These are phyloP conservation scores for Terfezia boudieri DNA, from an alignment of 495 filamentous ascomycete genomes.

Conservation along the genomic window DNA sequence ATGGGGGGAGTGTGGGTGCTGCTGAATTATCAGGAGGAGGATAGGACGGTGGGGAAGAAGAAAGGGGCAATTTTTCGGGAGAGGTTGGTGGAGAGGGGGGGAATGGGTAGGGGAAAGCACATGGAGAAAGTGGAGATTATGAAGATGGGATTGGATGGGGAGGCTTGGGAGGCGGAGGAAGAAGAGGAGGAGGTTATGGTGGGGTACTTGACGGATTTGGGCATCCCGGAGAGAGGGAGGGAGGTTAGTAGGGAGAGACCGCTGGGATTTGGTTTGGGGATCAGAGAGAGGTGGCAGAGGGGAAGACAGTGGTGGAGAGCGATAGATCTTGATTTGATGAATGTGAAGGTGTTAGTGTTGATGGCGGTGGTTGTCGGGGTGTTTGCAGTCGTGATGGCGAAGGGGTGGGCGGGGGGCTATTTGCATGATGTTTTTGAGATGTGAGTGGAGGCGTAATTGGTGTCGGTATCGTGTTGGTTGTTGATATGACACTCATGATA, in stretches of 20 bases:
- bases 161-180: conserved; percentile 8
- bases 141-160: neutral
- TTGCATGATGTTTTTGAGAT: too few relatives aligned
- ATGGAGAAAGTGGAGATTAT: conserved; percentile 7
- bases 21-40: conserved; percentile 14
- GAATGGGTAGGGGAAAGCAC: conserved; percentile 9
- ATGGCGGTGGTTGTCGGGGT: neutral
- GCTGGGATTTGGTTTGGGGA: conserved; percentile 37
- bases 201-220: conserved; percentile 40
- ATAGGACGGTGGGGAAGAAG: conserved; percentile 11
- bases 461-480: conserved; percentile 21
- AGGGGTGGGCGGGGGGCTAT: too few relatives aligned
- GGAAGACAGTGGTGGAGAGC: conserved; percentile 18
- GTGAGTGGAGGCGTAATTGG: conserved; percentile 5
- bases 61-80: conserved; percentile 5
- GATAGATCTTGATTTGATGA: conserved; percentile 12
- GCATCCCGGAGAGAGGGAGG: conserved; percentile 45
- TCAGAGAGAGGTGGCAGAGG: conserved; percentile 20
- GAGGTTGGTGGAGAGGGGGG: conserved; percentile 11
- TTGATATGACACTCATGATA: conserved; percentile 24
- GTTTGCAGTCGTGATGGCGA: neutral
- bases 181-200: conserved; percentile 26
- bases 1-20: conserved; percentile 18
- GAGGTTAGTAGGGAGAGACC: conserved; percentile 32
- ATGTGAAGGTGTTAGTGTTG: neutral